Conservation (phyloP, 176 grass and related monocot genomes). For the Miscanthus lutarioriparius region DNA sequence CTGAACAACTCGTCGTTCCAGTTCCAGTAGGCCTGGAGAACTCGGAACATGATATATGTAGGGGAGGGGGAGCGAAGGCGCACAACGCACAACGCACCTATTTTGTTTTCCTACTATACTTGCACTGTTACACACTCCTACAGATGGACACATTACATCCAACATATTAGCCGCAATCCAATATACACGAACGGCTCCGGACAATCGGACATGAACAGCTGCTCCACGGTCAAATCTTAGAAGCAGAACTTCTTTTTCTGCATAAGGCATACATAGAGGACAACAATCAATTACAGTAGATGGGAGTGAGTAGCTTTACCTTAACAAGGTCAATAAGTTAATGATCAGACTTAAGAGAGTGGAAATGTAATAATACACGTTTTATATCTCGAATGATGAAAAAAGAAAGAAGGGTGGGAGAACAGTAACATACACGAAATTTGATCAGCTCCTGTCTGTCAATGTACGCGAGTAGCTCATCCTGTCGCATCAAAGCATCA, state of each 20-base stretch:
- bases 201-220: background rate
- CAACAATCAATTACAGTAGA: conserved; percentile 12
- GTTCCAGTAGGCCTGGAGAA: background rate
- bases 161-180: background rate
- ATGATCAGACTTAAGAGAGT: background rate
- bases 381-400: background rate
- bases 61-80: background rate
- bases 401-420: background rate
- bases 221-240: conserved; percentile 31
- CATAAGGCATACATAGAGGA: conserved; percentile 8
- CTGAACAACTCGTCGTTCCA: background rate
- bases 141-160: background rate
- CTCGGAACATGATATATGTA: background rate
- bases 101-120: background rate
- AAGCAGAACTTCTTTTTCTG: conserved; percentile 84
- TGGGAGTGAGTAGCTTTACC: background rate
- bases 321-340: background rate
- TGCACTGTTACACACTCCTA: background rate
- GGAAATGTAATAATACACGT: too few relatives aligned
- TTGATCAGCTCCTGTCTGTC: conserved; percentile 80
- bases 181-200: conserved; percentile 12
- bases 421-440: conserved; percentile 64
- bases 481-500: conserved; percentile 91
- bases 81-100: background rate
- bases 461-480: conserved; percentile 88